Evolutionary conservation across 2,329 filamentous ascomycete species (phyloP), one percentile per base, ranked within the genome.

Genomic region (Fusarium penzigii): DNA sequence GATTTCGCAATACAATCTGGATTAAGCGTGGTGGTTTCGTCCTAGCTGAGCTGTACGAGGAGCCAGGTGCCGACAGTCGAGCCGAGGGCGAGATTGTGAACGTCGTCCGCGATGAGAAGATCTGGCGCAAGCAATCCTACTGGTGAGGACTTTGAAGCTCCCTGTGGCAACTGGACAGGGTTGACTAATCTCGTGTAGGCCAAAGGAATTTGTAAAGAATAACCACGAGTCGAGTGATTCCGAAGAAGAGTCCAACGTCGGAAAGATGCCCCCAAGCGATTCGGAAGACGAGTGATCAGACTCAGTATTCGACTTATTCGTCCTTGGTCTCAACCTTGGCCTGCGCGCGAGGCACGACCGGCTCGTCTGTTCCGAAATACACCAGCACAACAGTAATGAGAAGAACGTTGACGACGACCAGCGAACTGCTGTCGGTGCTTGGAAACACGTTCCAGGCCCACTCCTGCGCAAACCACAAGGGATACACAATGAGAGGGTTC

Each of bases 391-490:
- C 84, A 14, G 88, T 89, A 12, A 82, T 67, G 16, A 84, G 83
- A 63, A 97, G 76, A 39, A 85, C 83, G 20, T 78, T 79, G 13
- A 99, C 89, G 9, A 92, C 92, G 14, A 78, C 74, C 13, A 67
- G 68, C 5, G 82, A 85, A 66, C 82, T 85, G 44, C 66, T 53
- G 29, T 73, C 66, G 5, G 82, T 85, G 68, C 91, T 96, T n/a
- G 92, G 92, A 68, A 89, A 97, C 10, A 92, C 85, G 63, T 97
- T 96, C 92, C 92, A 97, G 12, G 89, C 90, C 86, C 88, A 92
- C 71, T 97, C 92, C 72, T 97, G 92, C 53, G 83, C 78, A 3
- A 78, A 81, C 88, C 90, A 96, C 10, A 92, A 72, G 5, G 73
- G 74, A 65, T 87, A 87, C 61, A 91, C 82, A 32, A 88, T 65